Evolutionary conservation across 306 rosid genomes (phyloP), one percentile per base, ranked within the genome.

Genomic region (Casuarina equisetifolia): DNA sequence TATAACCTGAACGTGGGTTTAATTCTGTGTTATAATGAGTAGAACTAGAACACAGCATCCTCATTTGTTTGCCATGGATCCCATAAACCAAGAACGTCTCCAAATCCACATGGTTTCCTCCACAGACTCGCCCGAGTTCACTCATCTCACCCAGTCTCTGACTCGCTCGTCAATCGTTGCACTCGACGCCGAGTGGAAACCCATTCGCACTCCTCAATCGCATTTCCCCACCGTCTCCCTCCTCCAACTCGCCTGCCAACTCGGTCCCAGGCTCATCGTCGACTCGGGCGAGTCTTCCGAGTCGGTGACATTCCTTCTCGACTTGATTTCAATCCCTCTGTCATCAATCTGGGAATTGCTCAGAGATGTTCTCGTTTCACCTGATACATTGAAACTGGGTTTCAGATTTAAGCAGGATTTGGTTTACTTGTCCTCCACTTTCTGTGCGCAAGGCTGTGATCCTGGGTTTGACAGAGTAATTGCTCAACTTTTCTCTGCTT

Each of bases 161-260:
- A 78, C 88, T 82, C 93, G 86, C 52, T 85, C 96, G 9, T 77
- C 87, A n/a, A 70, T 92, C 76, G 80, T 94, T 36, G 96, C 88
- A 1, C 92, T 94, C 74, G 97, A 92, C 72, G 96, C 97, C 82
- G 98, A 94, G 74, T 94, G 98, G 98, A 94, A 90, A 80, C 91
- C 97, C 54, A 70, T 82, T n/a, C 90, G 90, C 50, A 70, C 82
- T 49, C 88, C 59, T 13, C 78, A 81, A 15, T 63, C 82, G 0
- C 51, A 86, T 49, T 89, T 83, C 76, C 98, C 98, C 82, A 66
- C 85, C 45, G 96, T 94, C 3, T 69, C 93, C 4, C 88, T 90
- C 42, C 95, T 94, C 82, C 98, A 94, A 84, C 82, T 94, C 77
- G 98, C 95, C 16, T 89, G 93, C 75, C 94, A 81, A 83, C 85